These are phyloP conservation scores for Vitis hybrid DNA, from an alignment of 177 flowering plant species.

Conservation along the genomic window DNA sequence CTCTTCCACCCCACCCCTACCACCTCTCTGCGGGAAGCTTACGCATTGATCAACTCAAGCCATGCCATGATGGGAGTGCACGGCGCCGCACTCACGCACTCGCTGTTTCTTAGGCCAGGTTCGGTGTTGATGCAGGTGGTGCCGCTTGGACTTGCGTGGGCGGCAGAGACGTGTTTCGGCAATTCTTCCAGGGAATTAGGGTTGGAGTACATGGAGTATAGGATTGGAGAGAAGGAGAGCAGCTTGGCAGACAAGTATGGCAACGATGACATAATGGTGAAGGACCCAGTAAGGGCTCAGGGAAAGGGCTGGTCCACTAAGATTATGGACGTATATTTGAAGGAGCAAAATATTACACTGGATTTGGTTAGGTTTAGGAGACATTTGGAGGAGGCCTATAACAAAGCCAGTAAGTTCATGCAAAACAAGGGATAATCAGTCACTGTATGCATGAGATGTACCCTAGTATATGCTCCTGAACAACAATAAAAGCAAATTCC, in stretches of 20 bases:
- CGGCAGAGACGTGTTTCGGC: conserved; percentile 38
- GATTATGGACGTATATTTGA: conserved; percentile 36
- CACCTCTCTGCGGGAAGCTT: conserved; percentile 29
- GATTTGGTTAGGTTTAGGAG: conserved; percentile 40
- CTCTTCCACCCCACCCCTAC: conserved; percentile 31
- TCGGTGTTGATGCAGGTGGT: conserved; percentile 55
- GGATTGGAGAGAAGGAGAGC: conserved; percentile 45
- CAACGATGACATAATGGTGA: conserved; percentile 34
- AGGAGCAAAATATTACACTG: conserved; percentile 47
- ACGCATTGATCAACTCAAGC: conserved; percentile 34
- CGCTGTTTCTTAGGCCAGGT: conserved; percentile 47
- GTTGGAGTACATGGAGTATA: conserved; percentile 52
- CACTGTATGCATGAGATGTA: no score
- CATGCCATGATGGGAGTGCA: conserved; percentile 69
- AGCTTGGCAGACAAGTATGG: conserved; percentile 46
- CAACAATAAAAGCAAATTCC: neutral
- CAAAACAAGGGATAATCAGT: conserved; percentile 16
- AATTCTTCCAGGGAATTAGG: conserved; percentile 39
- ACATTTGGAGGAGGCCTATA: conserved; percentile 34
- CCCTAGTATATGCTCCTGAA: neutral
- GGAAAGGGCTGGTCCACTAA: conserved; percentile 20
- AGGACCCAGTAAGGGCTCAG: conserved; percentile 24
- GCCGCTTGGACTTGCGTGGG: conserved; percentile 53
- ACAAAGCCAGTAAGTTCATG: conserved; percentile 42
- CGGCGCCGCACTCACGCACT: conserved; percentile 65